Conservation (phyloP, 1,139 yeast genomes). For the Sugiyamaella castrensis region DNA sequence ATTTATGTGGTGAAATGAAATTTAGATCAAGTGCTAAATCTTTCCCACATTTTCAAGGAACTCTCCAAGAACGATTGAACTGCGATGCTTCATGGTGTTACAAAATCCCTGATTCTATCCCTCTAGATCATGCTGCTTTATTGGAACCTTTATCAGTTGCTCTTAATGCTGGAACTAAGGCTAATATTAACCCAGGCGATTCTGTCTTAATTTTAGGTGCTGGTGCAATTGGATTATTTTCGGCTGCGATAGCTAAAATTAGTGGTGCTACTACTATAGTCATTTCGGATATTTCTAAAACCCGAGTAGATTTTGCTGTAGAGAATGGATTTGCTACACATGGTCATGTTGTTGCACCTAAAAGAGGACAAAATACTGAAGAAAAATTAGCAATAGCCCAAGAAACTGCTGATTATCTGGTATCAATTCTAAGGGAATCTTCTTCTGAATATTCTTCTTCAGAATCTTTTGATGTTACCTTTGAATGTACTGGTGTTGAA, state of each 20-base stretch:
- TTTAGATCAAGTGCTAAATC: constrained; percentile 29
- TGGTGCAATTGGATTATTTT: constrained; percentile 79
- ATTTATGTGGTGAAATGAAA: constrained; percentile 37
- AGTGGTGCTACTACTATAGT: constrained; percentile 67
- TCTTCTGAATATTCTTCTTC: constrained; percentile 9
- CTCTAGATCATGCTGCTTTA: constrained; percentile 78
- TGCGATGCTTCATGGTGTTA: constrained; percentile 67
- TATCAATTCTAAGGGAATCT: constrained; percentile 7
- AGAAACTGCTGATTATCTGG: constrained; percentile 22
- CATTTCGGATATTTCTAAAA: constrained; percentile 58
- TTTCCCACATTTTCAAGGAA: constrained; percentile 29
- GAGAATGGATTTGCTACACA: constrained; percentile 31
- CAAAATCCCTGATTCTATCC: constrained; percentile 65
- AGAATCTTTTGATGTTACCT: constrained; percentile 46
- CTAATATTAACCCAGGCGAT: constrained; percentile 60
- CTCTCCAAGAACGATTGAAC: constrained; percentile 26
- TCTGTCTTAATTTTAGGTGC: constrained; percentile 75
- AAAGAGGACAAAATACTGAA: constrained; percentile 25
- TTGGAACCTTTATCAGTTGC: constrained; percentile 84
- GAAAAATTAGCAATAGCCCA: constrained; percentile 28
- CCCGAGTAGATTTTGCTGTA: constrained; percentile 46
- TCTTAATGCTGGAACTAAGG: constrained; percentile 70
- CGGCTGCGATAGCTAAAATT: constrained; percentile 70
- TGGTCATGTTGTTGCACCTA: constrained; percentile 28
- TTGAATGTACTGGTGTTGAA: constrained; percentile 36